phyloP scores from a whole-genome alignment of 345 rosid species.

The Brassica juncea region DNA sequence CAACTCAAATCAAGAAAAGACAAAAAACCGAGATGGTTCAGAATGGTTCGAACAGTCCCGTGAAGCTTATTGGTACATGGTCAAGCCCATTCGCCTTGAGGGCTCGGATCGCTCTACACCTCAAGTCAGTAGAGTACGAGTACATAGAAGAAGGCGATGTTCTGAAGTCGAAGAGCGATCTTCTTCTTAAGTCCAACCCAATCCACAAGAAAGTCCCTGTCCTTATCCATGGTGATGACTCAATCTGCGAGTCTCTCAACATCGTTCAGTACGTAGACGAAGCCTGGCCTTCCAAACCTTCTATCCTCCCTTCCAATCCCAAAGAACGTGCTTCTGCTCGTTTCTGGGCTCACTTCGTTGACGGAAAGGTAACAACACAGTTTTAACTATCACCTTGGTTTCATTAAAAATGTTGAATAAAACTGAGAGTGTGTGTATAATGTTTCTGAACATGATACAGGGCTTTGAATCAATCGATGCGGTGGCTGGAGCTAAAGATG shows the following conservation, averaged over 20 bases:
- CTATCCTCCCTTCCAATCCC: conserved; percentile 55
- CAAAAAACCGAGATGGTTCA: conserved; percentile 20
- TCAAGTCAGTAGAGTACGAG: conserved; percentile 36
- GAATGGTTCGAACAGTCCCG: conserved; percentile 13
- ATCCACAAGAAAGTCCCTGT: conserved; percentile 86
- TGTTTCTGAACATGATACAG: conserved; percentile 37
- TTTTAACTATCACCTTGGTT: not conserved
- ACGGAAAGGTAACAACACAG: conserved; percentile 51
- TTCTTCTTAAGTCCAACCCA: conserved; percentile 71
- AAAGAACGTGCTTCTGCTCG: conserved; percentile 63
- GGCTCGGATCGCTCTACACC: conserved; percentile 39
- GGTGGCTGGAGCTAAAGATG: conserved; percentile 40
- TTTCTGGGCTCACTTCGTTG: conserved; percentile 68
- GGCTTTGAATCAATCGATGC: conserved; percentile 50
- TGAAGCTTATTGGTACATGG: conserved; percentile 38
- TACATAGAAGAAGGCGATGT: conserved; percentile 35
- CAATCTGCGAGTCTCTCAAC: conserved; percentile 68
- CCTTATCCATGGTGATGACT: conserved; percentile 58
- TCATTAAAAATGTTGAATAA: not conserved
- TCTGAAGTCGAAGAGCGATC: conserved; percentile 53
- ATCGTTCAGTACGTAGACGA: conserved; percentile 78
- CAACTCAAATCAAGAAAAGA: conserved; percentile 14
- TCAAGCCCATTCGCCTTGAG: conserved; percentile 38
- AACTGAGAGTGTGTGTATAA: not conserved
- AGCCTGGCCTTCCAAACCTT: conserved; percentile 56